These are phyloP conservation scores for Gorgonomyces haynaldii DNA, from an alignment of 192 early-diverging fungal genomes.

Conservation along the genomic window DNA sequence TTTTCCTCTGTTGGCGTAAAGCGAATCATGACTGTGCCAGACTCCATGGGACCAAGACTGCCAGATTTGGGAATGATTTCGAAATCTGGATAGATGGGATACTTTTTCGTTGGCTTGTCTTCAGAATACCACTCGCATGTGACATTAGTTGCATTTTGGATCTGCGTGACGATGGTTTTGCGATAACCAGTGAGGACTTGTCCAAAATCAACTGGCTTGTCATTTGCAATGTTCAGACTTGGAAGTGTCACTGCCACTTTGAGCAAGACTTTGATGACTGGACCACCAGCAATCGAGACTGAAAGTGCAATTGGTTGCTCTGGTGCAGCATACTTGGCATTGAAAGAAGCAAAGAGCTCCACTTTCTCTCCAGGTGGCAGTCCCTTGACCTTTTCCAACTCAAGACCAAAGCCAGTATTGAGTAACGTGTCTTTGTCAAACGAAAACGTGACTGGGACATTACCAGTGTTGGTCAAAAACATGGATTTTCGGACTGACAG, in stretches of 20 bases:
- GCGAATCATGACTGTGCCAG: conserved; percentile 17
- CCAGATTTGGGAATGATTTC: conserved; percentile 33
- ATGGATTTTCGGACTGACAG: conserved; percentile 29
- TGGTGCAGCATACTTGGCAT: conserved; percentile 29
- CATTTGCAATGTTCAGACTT: conserved; percentile 20
- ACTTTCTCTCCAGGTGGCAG: conserved; percentile 29
- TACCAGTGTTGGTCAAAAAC: conserved; percentile 27
- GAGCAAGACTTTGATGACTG: conserved; percentile 27
- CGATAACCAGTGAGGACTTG: conserved; percentile 37
- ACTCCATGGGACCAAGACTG: conserved; percentile 33
- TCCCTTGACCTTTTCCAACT: conserved; percentile 39
- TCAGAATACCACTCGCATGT: conserved; percentile 37
- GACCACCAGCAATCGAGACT: conserved; percentile 34
- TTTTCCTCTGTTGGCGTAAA: conserved; percentile 36
- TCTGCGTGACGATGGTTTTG: conserved; percentile 28
- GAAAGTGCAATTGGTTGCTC: conserved; percentile 25
- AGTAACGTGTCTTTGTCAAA: conserved; percentile 24
- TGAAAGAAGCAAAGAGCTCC: conserved; percentile 28
- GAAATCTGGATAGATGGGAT: conserved; percentile 23
- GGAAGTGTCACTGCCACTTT: conserved; percentile 39
- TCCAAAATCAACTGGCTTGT: conserved; percentile 35
- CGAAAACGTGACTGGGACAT: conserved; percentile 23
- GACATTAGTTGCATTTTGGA: conserved; percentile 34
- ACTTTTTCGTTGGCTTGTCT: conserved; percentile 9
- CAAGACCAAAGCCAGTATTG: conserved; percentile 37